Conservation (phyloP, 768 basidiomycete species). For the Sporobolomyces roseus region DNA sequence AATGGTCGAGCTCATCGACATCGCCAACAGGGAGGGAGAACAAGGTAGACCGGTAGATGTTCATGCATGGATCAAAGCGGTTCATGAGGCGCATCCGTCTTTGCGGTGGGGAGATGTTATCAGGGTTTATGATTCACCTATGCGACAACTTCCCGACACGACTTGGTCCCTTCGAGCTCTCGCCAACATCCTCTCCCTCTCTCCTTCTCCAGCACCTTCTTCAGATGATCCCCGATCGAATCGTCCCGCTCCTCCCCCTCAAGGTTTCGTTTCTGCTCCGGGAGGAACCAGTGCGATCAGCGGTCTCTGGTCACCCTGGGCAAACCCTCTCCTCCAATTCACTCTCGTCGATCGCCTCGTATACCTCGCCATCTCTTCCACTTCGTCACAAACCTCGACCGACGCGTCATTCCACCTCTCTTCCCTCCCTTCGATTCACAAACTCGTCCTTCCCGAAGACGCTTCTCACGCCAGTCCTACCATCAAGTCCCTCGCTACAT, state of each 20-base stretch:
- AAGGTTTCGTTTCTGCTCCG: slow-evolving; percentile 47
- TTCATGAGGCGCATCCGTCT: slow-evolving; percentile 36
- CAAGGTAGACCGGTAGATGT: slow-evolving; percentile 27
- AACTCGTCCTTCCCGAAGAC: slow-evolving; percentile 84
- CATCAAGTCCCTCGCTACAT: slow-evolving; percentile 84
- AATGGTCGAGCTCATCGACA: slow-evolving; percentile 32
- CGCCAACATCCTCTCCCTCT: slow-evolving; percentile 78
- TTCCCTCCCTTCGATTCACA: slow-evolving; percentile 66
- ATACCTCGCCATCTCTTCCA: slow-evolving; percentile 54
- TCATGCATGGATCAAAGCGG: slow-evolving; percentile 21
- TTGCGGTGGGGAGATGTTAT: slow-evolving; percentile 59
- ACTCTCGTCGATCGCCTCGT: slow-evolving; percentile 82
- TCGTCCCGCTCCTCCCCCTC: slow-evolving; percentile 41
- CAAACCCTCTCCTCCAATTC: slow-evolving; percentile 77
- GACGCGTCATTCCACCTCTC: slow-evolving; percentile 70
- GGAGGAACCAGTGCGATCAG: slow-evolving; percentile 45
- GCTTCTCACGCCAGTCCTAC: slow-evolving; percentile 77
- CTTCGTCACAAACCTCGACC: slow-evolving; percentile 64
- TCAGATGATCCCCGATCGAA: slow-evolving; percentile 51
- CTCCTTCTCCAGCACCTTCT: slow-evolving; percentile 53
- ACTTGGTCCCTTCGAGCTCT: slow-evolving; percentile 75
- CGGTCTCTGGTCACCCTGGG: slow-evolving; percentile 76
- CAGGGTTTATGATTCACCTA: slow-evolving; percentile 69
- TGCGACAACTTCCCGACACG: slow-evolving; percentile 73
- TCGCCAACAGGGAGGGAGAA: slow-evolving; percentile 31